Evolutionary conservation across 2,329 filamentous ascomycete genomes (phyloP).

Genomic region (Fusarium virguliforme): DNA sequence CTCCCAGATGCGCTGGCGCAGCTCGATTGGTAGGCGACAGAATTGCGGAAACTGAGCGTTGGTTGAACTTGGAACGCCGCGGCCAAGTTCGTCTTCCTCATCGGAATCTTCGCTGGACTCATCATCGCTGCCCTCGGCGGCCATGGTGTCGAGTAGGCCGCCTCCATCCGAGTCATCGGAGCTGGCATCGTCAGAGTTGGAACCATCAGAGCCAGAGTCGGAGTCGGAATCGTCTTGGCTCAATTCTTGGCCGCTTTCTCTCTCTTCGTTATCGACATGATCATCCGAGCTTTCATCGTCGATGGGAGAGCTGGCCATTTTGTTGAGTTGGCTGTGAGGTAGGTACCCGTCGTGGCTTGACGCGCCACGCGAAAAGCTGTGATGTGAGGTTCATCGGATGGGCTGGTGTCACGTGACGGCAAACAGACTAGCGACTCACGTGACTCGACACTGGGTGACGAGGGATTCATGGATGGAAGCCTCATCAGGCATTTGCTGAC

Average conservation of each 20-base stretch:
- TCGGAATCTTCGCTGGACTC: slow-evolving; percentile 38
- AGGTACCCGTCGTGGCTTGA: slow-evolving; percentile 1
- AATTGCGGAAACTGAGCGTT: slow-evolving; percentile 50
- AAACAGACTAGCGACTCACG: neutral
- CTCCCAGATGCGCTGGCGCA: slow-evolving; percentile 55
- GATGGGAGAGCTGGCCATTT: slow-evolving; percentile 34
- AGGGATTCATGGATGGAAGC: neutral
- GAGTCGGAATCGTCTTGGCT: slow-evolving; percentile 9
- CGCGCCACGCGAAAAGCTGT: slow-evolving; percentile 25
- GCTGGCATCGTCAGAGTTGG: slow-evolving; percentile 16
- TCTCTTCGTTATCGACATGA: slow-evolving; percentile 20
- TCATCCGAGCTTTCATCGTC: slow-evolving; percentile 21
- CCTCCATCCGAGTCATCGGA: slow-evolving; percentile 45
- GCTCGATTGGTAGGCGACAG: slow-evolving; percentile 51
- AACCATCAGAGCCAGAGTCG: slow-evolving; percentile 31
- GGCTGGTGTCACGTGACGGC: slow-evolving; percentile 7
- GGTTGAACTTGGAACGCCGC: neutral
- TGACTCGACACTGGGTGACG: slow-evolving; percentile 8
- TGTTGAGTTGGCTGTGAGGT: slow-evolving; percentile 1
- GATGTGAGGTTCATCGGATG: slow-evolving; percentile 12
- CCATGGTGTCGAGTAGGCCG: slow-evolving; percentile 48
- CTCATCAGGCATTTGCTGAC: neutral
- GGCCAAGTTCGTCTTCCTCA: neutral
- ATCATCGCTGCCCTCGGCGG: slow-evolving; percentile 44
- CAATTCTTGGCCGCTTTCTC: neutral